These are phyloP conservation scores for Euphorbia peplus DNA, from an alignment of 345 rosid species.

Conservation along the genomic window DNA sequence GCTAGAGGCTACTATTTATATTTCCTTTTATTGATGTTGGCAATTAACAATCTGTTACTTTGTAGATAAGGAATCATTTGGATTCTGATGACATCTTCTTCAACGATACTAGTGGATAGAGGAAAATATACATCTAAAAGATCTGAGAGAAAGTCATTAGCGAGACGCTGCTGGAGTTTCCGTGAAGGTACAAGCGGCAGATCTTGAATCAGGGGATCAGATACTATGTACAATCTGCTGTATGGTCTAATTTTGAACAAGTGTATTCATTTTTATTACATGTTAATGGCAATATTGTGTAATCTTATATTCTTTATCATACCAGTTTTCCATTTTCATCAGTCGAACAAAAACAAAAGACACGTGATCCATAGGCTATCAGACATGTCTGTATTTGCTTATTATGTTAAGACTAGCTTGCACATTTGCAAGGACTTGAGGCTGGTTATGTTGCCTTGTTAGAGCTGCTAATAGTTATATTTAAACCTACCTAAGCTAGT, in stretches of 20 bases:
- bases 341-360: too few species aligned
- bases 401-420: too few species aligned
- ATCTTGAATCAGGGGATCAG: not conserved
- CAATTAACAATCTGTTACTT: not conserved
- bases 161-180: not conserved
- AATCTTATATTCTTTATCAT: not conserved
- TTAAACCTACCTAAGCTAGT: too few species aligned
- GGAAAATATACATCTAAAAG: not conserved
- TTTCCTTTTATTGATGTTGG: not conserved
- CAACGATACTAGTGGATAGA: not conserved
- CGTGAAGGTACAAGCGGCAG: not conserved
- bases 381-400: too few species aligned
- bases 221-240: too few species aligned
- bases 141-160: not conserved
- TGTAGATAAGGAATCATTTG: slow-evolving; percentile 21
- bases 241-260: not conserved
- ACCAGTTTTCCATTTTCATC: too few species aligned
- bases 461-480: too few species aligned
- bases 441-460: too few species aligned
- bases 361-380: too few species aligned
- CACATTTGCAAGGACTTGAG: too few species aligned
- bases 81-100: too few species aligned
- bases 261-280: not conserved
- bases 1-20: not conserved
- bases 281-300: not conserved